These are phyloP conservation scores for Coprinellus micaceus DNA, from an alignment of 768 basidiomycete genomes.

Conservation along the genomic window DNA sequence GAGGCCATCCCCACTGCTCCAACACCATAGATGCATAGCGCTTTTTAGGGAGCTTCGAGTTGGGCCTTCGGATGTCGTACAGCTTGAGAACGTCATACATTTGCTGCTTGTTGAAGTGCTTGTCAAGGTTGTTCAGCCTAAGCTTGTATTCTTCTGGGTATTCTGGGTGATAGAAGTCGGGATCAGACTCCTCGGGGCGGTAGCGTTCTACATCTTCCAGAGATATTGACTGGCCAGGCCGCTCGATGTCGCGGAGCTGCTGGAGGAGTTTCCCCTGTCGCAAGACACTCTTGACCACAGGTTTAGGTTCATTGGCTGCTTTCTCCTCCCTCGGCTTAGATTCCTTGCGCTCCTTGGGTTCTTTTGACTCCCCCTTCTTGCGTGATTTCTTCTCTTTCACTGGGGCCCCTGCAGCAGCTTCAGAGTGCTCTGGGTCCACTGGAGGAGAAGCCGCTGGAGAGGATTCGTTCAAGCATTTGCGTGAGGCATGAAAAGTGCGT, in stretches of 20 bases:
- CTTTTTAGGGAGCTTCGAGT: slow-evolving; percentile 33
- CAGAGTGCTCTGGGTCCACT: not conserved
- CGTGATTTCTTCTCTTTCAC: not conserved
- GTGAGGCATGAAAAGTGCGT: not conserved
- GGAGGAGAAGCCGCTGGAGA: not conserved
- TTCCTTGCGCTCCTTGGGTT: not conserved
- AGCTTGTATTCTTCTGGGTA: slow-evolving; percentile 53
- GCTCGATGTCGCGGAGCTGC: slow-evolving; percentile 53
- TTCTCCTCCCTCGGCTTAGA: not conserved
- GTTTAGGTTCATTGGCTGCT: not conserved
- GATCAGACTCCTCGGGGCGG: slow-evolving; percentile 34
- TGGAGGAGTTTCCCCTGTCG: slow-evolving; percentile 47
- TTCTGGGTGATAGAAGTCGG: slow-evolving; percentile 31
- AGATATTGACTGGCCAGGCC: slow-evolving; percentile 35
- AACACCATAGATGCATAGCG: slow-evolving; percentile 56
- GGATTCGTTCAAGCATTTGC: not conserved
- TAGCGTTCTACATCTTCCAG: slow-evolving; percentile 61
- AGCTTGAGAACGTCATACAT: slow-evolving; percentile 50
- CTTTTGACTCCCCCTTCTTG: not conserved
- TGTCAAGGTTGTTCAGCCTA: slow-evolving; percentile 51
- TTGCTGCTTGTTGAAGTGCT: slow-evolving; percentile 63
- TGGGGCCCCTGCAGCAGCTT: not conserved
- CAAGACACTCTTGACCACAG: slow-evolving; percentile 12
- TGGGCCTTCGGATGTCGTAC: slow-evolving; percentile 36
- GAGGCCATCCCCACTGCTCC: slow-evolving; percentile 66